phyloP scores from a whole-genome alignment of 495 filamentous ascomycete species.

The Talaromyces borbonicus region DNA sequence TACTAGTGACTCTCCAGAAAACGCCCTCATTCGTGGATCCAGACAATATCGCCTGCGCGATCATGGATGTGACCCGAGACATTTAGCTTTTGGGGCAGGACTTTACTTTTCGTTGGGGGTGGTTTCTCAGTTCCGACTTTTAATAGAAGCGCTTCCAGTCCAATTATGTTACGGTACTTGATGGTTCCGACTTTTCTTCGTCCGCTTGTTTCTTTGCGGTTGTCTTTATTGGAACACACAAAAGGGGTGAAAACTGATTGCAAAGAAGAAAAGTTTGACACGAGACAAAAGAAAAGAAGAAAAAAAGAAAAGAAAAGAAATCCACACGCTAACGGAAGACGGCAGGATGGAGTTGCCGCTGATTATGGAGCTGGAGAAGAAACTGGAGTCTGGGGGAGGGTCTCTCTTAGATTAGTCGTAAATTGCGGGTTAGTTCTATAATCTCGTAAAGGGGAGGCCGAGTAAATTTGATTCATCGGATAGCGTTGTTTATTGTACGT shows the following conservation, averaged over 20 bases:
- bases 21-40: neutral
- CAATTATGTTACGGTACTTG: too few species aligned
- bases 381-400: conserved; percentile 1
- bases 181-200: conserved; percentile 5
- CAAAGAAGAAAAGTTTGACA: neutral
- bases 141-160: too few species aligned
- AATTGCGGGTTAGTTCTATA: neutral
- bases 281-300: neutral
- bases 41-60: neutral
- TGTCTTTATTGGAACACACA: too few species aligned
- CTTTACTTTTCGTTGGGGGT: too few species aligned
- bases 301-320: neutral
- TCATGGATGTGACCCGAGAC: neutral
- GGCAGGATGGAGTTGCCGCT: conserved; percentile 1
- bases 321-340: conserved; percentile 1
- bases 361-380: conserved; percentile 2
- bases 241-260: neutral
- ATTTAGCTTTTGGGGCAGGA: neutral
- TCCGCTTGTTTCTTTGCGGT: too few species aligned
- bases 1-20: neutral
- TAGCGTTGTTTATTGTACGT: neutral
- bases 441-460: neutral
- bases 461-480: neutral
- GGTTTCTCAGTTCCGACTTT: neutral
- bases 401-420: neutral